A percentile compares a stretch with the other conserved stretches of the same genome.
Evolutionary conservation across 202 grass and related monocot species (phyloP).

Genomic region (Bolboschoenoplectus hybrid): DNA sequence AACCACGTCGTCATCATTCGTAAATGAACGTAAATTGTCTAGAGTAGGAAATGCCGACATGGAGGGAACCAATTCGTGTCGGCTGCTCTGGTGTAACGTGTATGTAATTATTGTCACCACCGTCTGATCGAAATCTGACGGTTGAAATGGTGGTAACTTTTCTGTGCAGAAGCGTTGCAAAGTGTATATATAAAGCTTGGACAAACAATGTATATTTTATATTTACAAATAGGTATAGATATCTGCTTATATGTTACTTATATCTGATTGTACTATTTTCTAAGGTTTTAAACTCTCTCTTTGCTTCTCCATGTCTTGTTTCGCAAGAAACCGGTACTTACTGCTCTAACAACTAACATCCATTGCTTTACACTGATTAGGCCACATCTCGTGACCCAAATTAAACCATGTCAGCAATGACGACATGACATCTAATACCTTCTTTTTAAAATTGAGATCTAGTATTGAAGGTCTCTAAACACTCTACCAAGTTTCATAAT

Average conservation of each 20-base stretch:
- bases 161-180: too few relatives aligned
- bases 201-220: too few relatives aligned
- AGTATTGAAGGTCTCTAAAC: background rate
- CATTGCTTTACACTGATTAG: constrained; percentile 16
- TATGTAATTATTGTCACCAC: background rate
- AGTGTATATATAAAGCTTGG: too few relatives aligned
- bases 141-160: background rate
- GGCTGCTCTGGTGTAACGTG: background rate
- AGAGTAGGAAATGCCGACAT: background rate
- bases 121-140: background rate
- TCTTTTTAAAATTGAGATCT: background rate
- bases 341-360: background rate
- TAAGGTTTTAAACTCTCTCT: background rate
- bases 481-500: background rate
- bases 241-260: too few relatives aligned
- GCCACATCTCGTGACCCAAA: background rate
- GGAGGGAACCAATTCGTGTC: background rate
- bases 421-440: background rate
- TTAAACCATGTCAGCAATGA: constrained; percentile 35
- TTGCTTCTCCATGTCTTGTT: background rate
- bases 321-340: constrained; percentile 1
- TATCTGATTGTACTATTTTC: background rate
- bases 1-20: background rate
- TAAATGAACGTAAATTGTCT: background rate
- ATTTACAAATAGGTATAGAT: too few relatives aligned